These are phyloP conservation scores for Sicyos edulis DNA, from an alignment of 306 rosid genomes.

Conservation along the genomic window DNA sequence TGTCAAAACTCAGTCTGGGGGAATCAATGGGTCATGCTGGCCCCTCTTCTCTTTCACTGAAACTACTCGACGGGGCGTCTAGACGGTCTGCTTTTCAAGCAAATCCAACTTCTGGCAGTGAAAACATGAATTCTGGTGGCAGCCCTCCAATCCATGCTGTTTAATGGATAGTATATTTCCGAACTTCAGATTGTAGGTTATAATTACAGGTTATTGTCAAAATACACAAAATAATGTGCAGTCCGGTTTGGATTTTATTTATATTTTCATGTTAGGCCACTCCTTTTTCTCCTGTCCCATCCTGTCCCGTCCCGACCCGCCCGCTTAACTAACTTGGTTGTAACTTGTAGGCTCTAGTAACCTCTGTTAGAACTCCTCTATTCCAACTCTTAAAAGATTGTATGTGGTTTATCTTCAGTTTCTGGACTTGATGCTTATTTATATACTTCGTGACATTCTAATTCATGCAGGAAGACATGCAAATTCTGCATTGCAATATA, in stretches of 20 bases:
- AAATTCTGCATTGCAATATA: constrained; percentile 9
- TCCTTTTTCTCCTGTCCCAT: not conserved
- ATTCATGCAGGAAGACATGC: constrained; percentile 8
- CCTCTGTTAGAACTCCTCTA: constrained; percentile 30
- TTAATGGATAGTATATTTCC: constrained; percentile 27
- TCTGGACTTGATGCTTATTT: constrained; percentile 11
- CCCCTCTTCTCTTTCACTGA: constrained; percentile 65
- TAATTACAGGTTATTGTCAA: constrained; percentile 28
- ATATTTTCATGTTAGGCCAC: constrained; percentile 28
- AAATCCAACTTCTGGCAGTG: constrained; percentile 58
- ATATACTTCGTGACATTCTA: constrained; percentile 15
- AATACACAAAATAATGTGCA: constrained; percentile 38
- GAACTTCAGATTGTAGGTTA: constrained; percentile 32
- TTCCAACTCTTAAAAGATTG: constrained; percentile 10
- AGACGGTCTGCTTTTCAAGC: constrained; percentile 96
- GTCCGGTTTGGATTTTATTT: constrained; percentile 46
- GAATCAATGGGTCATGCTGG: constrained; percentile 62
- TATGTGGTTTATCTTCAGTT: constrained; percentile 30
- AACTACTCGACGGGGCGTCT: constrained; percentile 75
- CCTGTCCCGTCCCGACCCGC: not conserved
- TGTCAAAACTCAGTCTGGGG: constrained; percentile 89
- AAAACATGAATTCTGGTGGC: constrained; percentile 49
- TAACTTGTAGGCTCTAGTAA: constrained; percentile 48
- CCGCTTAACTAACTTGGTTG: constrained; percentile 38
- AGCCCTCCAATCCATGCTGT: constrained; percentile 82